Evolutionary conservation across 257 asterid genomes (phyloP), one percentile per base, ranked within the genome.

Genomic region (Knoxia roxburghii): DNA sequence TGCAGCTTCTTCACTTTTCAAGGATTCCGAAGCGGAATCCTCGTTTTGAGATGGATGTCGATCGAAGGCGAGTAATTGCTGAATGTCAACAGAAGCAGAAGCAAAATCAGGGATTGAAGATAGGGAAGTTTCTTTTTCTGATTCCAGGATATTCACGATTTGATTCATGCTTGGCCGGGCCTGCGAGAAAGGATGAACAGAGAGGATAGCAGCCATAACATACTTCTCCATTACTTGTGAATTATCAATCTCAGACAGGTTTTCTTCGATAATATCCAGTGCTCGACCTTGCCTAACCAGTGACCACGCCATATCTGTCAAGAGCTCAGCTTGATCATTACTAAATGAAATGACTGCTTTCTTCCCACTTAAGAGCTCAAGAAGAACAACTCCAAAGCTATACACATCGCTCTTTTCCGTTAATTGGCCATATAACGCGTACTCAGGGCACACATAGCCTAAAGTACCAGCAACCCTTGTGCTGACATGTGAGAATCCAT

Each of bases 401-500:
- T 72, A 72, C 11, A 72, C 76, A 33, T 72, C 76, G 24, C 71
- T 64, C 55, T 50, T 72, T 67, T 72, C 67, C 0, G 61, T 72
- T 41, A 72, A 20, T 50, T 56, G 76, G 43, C 71, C 76, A 5
- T 65, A 72, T 57, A 72, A 56, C 0, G 76, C 76, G 15, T 72
- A 72, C 30, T 72, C 76, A 7, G 76, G 71, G 21, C 71, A 55
- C 11, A 72, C 67, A 55, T 72, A 65, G n/a, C 72, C 72, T 48
- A 72, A 40, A 7, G 76, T 72, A 15, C 76, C 76, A 30, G 76
- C 76, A 23, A 57, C 76, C 35, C 76, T 57, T 27, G 76, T 56
- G 48, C 76, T 72, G 43, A 72, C 45, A 55, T 72, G 76, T 46
- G 76, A 64, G 30, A 72, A 53, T 30, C 72, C 76, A 67, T 72